Conservation (phyloP, 768 basidiomycete species). For the Podaxis sp. region DNA sequence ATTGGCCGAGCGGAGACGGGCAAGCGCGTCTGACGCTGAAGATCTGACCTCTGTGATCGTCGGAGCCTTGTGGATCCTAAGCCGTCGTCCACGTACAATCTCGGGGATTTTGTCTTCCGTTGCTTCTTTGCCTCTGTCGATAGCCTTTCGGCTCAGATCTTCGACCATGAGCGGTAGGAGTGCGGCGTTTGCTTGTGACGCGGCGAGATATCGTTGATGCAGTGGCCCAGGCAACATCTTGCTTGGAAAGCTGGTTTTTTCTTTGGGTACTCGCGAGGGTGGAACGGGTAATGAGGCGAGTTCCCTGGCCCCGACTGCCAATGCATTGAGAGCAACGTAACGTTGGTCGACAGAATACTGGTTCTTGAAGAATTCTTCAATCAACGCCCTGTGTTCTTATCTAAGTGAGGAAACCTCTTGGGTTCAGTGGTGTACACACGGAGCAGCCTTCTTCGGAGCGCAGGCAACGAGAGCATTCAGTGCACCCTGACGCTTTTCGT, state of each 20-base stretch:
- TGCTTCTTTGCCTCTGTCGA: slow-evolving; percentile 57
- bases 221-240: slow-evolving; percentile 69
- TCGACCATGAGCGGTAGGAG: slow-evolving; percentile 58
- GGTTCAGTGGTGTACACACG: slow-evolving; percentile 50
- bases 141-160: slow-evolving; percentile 55
- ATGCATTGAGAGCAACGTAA: slow-evolving; percentile 77
- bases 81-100: slow-evolving; percentile 67
- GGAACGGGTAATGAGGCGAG: slow-evolving; percentile 49
- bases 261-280: slow-evolving; percentile 23
- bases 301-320: slow-evolving; percentile 85
- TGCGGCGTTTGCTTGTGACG: slow-evolving; percentile 31
- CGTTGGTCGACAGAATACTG: slow-evolving; percentile 90
- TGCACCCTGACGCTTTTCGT: slow-evolving; percentile 68
- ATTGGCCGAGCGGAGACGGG: neutral
- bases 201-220: slow-evolving; percentile 62
- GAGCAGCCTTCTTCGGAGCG: slow-evolving; percentile 71
- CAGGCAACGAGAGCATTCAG: slow-evolving; percentile 79
- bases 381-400: slow-evolving; percentile 51
- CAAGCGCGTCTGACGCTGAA: neutral
- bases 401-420: neutral
- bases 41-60: slow-evolving; percentile 39
- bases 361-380: slow-evolving; percentile 92
- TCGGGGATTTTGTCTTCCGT: slow-evolving; percentile 50
- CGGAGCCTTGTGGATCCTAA: slow-evolving; percentile 54
- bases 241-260: slow-evolving; percentile 65